Evolutionary conservation across 2,329 filamentous ascomycete species (phyloP), one percentile per base, ranked within the genome.

Genomic region (Neofusicoccum laricinum): DNA sequence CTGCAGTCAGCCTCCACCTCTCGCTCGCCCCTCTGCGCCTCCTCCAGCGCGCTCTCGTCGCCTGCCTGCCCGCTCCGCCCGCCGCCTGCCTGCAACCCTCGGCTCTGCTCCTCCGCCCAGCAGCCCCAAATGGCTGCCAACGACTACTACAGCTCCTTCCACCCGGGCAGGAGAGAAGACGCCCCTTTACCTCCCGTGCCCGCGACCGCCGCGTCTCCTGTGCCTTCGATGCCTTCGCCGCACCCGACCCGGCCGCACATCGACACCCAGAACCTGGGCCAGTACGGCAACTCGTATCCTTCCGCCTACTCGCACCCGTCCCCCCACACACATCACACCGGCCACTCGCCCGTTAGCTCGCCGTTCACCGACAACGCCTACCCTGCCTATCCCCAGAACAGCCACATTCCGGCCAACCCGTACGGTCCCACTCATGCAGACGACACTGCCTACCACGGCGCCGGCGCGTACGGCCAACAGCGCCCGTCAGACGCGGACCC

Each of bases 341-440:
- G 41, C 46, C 38, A 65, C 63, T 50, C 51, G 41, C 66, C 69
- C 30, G 69, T 71, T 17, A 71, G 78, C 70, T 85, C 84, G 53
- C 85, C 88, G 64, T 90, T 90, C 74, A 87, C 90, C 75, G 88
- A 90, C 74, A 81, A 88, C 76, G 82, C 84, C 64, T 90, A 90
- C 72, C 86, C 87, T 64, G 79, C 83, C 58, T 82, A 81, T 70
- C 77, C 81, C 65, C 75, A 53, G 11, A 34, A 71, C 65, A 62
- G 73, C 73, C 46, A 73, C 79, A 55, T 48, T 14, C 74, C 81
- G 63, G 80, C 83, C 67, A 85, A 89, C 69, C 85, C 85, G 19
- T 78, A 64, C 53, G 63, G 63, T 11, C 61, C 81, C 65, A 88
- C 90, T 71, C 82, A 86, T 69, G 83, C 84, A 55, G 79, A 84